These are phyloP conservation scores for Tylopilus vinaceipallidus DNA, from an alignment of 768 basidiomycete genomes.

Conservation along the genomic window DNA sequence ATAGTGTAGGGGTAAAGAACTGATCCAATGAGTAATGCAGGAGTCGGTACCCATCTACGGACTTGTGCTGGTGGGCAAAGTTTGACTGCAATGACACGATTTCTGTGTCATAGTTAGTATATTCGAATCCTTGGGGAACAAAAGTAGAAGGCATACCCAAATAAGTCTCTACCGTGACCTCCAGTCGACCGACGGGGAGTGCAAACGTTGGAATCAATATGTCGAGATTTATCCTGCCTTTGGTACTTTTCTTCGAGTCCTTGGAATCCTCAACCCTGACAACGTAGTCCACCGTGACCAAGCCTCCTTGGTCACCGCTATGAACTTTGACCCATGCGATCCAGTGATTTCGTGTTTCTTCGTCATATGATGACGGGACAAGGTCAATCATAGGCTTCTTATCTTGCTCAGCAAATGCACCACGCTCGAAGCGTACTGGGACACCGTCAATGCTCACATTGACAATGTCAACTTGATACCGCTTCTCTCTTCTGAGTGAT, in stretches of 20 bases:
- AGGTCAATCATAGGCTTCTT: slow-evolving; percentile 34
- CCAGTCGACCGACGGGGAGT: slow-evolving; percentile 63
- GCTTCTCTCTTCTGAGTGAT: slow-evolving; percentile 17
- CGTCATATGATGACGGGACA: slow-evolving; percentile 48
- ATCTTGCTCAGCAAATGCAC: slow-evolving; percentile 37
- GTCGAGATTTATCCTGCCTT: slow-evolving; percentile 35
- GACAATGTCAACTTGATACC: slow-evolving; percentile 48
- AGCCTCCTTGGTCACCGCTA: slow-evolving; percentile 48
- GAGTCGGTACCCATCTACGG: slow-evolving; percentile 43
- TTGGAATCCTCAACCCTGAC: slow-evolving; percentile 34
- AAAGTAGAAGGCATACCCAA: slow-evolving; percentile 43
- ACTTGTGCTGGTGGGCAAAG: slow-evolving; percentile 47
- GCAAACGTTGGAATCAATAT: slow-evolving; percentile 71
- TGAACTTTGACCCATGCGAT: slow-evolving; percentile 63
- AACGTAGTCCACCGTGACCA: slow-evolving; percentile 64
- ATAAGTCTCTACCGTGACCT: slow-evolving; percentile 54
- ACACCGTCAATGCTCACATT: slow-evolving; percentile 64
- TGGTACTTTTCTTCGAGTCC: slow-evolving; percentile 34
- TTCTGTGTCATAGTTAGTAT: slow-evolving; percentile 37
- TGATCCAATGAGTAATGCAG: slow-evolving; percentile 56
- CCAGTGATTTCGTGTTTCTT: slow-evolving; percentile 58
- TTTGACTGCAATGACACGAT: slow-evolving; percentile 51
- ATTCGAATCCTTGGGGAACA: not conserved
- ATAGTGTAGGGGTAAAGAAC: slow-evolving; percentile 57
- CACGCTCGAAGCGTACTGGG: slow-evolving; percentile 58